Base-by-base conservation (phyloP, 2,329 filamentous ascomycete species). In the Pseudopithomyces chartarum region DNA sequence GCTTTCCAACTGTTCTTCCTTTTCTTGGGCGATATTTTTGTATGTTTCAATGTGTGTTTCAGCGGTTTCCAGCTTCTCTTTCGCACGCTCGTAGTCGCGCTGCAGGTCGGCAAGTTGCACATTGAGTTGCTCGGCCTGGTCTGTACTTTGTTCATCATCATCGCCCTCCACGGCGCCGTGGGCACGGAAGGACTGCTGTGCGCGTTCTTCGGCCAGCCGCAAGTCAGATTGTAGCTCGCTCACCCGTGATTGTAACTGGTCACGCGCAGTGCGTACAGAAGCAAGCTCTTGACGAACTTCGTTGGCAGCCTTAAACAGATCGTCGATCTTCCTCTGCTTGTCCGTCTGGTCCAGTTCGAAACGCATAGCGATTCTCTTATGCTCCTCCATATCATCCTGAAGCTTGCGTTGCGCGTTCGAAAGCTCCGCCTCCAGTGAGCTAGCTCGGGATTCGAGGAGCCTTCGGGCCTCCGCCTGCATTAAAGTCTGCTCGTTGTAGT, bases 291-390 rank as follows among this genome's bases (percentile, higher is more conserved):
- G 93, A 43, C 94, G 91, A 49, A 89, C 87, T 58, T 92, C 87
- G 64, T 91, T 84, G 39, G 97, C 81, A 66, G 87, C 94, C 32
- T 88, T 82, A 60, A 94, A 89, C 44, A 99, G 85, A 68, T 98
- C 94, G 64, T 99, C 94, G 58, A 98, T 95, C 50, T 93, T 87
- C 76, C 92, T 95, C 73, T 97, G 92, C 49, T 85, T 88, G 73
- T 98, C 92, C 63, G 92, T 89, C 40, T 89, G 86, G 59, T 99
- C 95, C 61, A 91, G 97, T 69, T 98, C 94, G 68, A 96, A 92
- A 55, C 94, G 87, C 49, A 95, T 81, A 57, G 90, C 84, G 33
- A 90, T 80, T 73, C 96, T 94, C 81, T 93, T 96, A 63, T 83
- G 86, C 62, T 96, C 93, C 59, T 97, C 92, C 0, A 87, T 77